Evolutionary conservation across 2,329 filamentous ascomycete species (phyloP).

Genomic region (Plectosphaerella cucumerina): DNA sequence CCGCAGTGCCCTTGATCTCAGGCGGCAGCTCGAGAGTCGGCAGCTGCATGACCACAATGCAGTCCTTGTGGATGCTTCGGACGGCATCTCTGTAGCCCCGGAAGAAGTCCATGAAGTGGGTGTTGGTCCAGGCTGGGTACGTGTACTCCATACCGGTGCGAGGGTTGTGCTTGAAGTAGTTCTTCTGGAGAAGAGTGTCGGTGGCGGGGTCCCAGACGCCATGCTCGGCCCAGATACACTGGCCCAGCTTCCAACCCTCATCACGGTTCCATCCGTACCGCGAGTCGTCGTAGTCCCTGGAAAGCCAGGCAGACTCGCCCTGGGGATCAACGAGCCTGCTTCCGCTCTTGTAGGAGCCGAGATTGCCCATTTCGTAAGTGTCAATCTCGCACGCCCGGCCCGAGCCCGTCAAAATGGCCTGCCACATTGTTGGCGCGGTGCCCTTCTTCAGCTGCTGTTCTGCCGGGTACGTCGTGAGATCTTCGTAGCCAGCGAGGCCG

Average conservation of each 20-base stretch:
- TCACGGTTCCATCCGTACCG: constrained; percentile 89
- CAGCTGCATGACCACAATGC: constrained; percentile 87
- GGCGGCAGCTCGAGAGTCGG: constrained; percentile 91
- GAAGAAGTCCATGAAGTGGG: constrained; percentile 86
- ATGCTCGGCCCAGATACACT: constrained; percentile 95
- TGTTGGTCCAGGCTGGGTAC: constrained; percentile 84
- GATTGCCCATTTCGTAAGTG: constrained; percentile 87
- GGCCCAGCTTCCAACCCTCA: constrained; percentile 83
- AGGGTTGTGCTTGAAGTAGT: constrained; percentile 84
- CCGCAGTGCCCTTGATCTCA: constrained; percentile 75
- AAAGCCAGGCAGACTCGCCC: constrained; percentile 80
- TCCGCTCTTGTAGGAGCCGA: constrained; percentile 89
- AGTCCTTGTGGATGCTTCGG: constrained; percentile 69
- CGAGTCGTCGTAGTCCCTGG: constrained; percentile 76
- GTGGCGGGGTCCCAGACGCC: constrained; percentile 85
- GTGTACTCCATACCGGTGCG: constrained; percentile 68
- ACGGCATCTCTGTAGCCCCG: constrained; percentile 72
- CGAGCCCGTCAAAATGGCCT: constrained; percentile 86
- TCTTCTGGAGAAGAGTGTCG: constrained; percentile 73
- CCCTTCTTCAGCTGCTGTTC: constrained; percentile 92
- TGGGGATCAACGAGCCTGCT: constrained; percentile 80
- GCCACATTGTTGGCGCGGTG: constrained; percentile 90
- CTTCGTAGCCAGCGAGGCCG: constrained; percentile 78
- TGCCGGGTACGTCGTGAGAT: constrained; percentile 75
- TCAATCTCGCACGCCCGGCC: constrained; percentile 86